Evolutionary conservation across 495 filamentous ascomycete genomes (phyloP), one percentile per base, ranked within the genome.

Genomic region (Pseudomonodictys pantanalensis): DNA sequence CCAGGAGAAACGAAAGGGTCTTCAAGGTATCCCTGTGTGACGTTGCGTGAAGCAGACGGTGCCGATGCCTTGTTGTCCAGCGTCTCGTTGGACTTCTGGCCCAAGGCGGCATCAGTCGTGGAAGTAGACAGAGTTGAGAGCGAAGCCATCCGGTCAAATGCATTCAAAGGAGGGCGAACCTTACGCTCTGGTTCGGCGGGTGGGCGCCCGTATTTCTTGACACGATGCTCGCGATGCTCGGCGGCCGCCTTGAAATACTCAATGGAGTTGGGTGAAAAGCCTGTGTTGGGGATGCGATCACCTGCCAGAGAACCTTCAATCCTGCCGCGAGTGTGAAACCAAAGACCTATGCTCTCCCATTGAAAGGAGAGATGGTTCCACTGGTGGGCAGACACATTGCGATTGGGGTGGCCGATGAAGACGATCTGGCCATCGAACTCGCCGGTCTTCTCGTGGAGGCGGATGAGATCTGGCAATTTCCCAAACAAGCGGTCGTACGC

Each of bases 371-470:
- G 17, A 0, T 7, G 24, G 11, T 71, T 70, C 72, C 72, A 74
- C 52, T 74, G 72, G 42, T 74, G 72, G 28, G 72, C 72, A 22
- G 71, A 69, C 12, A 74, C 63, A 43, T 74, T 69, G 12, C 69
- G 68, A 51, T 73, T 74, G 0, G 71, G 71, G 47, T 74, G 72
- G 38, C 64, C 66, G 18, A 73, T 60, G 64, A 71, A 74, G 18
- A 66, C 54, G 15, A 74, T 59, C 51, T 70, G 60, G 26, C 72
- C 72, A 41, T 72, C 62, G 33, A 56, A 58, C 9, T 47, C 35
- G 9, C 72, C 72, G 3, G 44, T 29, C 32, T 57, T 48, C 41
- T 68, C 46, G n/a, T 65, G 46, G n/a, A 74, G 61, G 52, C 52
- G 68, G 7, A 66, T 64, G 7, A 64, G 68, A 20, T 65, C 68